These are phyloP conservation scores for Balamuthia mandrillaris DNA, from an alignment of 208 protist species.

Conservation along the genomic window DNA sequence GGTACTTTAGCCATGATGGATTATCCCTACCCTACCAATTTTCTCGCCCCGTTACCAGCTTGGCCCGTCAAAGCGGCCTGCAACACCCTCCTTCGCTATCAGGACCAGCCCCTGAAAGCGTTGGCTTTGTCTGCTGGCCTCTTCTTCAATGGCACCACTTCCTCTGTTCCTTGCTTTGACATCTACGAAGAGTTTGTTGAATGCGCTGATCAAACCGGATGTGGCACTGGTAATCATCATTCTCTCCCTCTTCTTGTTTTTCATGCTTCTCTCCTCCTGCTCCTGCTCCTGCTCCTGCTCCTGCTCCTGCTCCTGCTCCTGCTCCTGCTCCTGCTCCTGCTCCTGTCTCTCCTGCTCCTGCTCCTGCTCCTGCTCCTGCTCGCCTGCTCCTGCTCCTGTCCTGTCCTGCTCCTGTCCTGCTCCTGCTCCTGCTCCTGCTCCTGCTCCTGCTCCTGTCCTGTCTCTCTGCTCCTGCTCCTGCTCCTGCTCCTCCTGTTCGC, in stretches of 20 bases:
- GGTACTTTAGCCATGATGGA: slow-evolving; percentile 43
- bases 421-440: not conserved
- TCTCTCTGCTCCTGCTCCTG: no score
- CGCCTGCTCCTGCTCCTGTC: no score
- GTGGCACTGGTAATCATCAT: slow-evolving; percentile 13
- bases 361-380: no score
- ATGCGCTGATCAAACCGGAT: slow-evolving; percentile 26
- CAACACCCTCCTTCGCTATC: not conserved
- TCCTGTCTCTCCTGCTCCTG: no score
- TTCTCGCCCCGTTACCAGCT: slow-evolving; percentile 49
- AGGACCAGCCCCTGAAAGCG: not conserved
- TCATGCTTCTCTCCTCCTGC: no score
- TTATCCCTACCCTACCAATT: slow-evolving; percentile 52
- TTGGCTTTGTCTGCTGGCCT: slow-evolving; percentile 42
- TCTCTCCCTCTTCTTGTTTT: no score
- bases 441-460: no score
- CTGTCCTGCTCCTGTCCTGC: not conserved
- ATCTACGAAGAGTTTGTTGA: slow-evolving; percentile 34
- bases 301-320: no score
- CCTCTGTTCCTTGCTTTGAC: not conserved
- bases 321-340: no score
- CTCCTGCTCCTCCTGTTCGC: no score
- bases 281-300: no score
- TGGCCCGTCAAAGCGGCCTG: slow-evolving; percentile 62
- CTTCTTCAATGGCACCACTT: slow-evolving; percentile 44